phyloP scores from a whole-genome alignment of 139 green algal genomes.

The Chlorella sp. region DNA sequence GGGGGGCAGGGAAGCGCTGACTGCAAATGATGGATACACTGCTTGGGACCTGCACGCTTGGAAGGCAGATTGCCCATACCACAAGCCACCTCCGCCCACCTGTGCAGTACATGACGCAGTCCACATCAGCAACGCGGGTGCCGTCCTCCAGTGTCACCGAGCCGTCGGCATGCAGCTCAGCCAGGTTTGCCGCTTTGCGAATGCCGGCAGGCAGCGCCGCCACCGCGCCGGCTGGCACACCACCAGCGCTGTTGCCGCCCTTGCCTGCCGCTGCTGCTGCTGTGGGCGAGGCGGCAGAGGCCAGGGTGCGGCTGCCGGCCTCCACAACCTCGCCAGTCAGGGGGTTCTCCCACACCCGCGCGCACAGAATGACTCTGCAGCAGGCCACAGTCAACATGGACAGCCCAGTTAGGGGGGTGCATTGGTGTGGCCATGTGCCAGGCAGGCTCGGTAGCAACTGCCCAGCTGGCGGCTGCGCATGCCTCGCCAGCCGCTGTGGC shows the following conservation, averaged over 20 bases:
- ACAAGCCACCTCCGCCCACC: not conserved
- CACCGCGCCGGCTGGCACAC: not conserved
- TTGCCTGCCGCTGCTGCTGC: constrained; percentile 2
- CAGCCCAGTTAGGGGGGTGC: no score
- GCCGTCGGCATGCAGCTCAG: constrained; percentile 52
- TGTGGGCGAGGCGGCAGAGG: not conserved
- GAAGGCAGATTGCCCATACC: not conserved
- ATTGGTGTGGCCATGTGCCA: no score
- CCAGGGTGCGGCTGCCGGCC: not conserved
- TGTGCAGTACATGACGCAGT: constrained; percentile 67
- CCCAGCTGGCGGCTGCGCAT: no score
- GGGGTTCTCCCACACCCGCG: constrained; percentile 58
- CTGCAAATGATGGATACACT: no score
- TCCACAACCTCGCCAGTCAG: constrained; percentile 21
- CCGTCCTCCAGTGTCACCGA: constrained; percentile 58
- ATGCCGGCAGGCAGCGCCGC: not conserved
- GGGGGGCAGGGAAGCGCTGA: no score
- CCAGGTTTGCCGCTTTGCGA: constrained; percentile 13
- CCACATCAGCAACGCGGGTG: constrained; percentile 36
- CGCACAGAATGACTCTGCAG: constrained; percentile 70
- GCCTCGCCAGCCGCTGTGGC: no score
- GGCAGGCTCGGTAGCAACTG: no score
- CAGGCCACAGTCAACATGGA: not conserved
- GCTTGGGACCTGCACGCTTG: no score
- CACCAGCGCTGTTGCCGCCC: not conserved